These are phyloP conservation scores for Madurella fahalii DNA, from an alignment of 2,329 filamentous ascomycete species.

Conservation along the genomic window DNA sequence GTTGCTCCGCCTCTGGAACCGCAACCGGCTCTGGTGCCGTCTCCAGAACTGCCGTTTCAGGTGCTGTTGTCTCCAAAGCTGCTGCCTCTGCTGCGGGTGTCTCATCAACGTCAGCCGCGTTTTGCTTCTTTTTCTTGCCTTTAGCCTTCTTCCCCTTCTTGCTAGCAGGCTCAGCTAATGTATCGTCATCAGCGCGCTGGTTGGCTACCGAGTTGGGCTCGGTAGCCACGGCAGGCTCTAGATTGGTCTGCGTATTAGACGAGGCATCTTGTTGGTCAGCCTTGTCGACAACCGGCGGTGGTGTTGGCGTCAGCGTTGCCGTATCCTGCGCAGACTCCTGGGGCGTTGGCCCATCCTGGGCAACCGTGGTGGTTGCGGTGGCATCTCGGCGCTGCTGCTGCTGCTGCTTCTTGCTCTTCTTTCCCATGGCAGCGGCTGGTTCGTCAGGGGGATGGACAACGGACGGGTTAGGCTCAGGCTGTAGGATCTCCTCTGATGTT, in stretches of 20 bases:
- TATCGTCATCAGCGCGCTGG: conserved; percentile 10
- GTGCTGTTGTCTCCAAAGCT: conserved; percentile 4
- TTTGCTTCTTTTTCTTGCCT: conserved; percentile 23
- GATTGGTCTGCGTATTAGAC: background rate
- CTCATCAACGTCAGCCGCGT: conserved; percentile 7
- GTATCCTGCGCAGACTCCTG: conserved; percentile 11
- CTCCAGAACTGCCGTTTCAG: conserved; percentile 1
- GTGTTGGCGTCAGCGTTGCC: background rate
- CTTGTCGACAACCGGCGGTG: conserved; percentile 1
- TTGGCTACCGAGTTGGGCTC: background rate
- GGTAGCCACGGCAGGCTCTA: background rate
- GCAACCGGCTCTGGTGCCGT: background rate
- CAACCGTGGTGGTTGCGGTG: conserved; percentile 17
- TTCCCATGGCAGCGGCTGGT: conserved; percentile 29
- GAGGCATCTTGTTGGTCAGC: conserved; percentile 10
- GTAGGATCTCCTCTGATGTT: conserved; percentile 5
- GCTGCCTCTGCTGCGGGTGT: conserved; percentile 2
- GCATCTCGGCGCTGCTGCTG: conserved; percentile 26
- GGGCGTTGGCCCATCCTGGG: conserved; percentile 15
- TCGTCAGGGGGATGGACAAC: conserved; percentile 26
- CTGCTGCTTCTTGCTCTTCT: conserved; percentile 34
- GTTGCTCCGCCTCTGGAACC: background rate
- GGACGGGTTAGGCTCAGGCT: conserved; percentile 15
- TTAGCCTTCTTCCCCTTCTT: conserved; percentile 26
- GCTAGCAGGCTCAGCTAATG: conserved; percentile 6